These are phyloP conservation scores for Fusarium udum DNA, from an alignment of 2,329 filamentous ascomycete genomes.

Conservation along the genomic window DNA sequence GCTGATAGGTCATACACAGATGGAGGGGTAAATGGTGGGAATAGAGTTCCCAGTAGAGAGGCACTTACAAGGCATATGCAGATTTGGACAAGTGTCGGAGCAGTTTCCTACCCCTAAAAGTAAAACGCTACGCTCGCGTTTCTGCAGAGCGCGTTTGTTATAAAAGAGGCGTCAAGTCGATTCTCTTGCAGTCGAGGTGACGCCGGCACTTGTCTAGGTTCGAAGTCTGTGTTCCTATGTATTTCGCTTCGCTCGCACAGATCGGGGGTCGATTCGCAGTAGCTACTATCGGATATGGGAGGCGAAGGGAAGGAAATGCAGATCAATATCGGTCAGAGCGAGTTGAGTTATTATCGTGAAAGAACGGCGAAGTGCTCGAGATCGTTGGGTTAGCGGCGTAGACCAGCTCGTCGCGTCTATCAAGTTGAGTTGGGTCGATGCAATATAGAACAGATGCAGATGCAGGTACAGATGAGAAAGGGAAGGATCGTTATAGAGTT, in stretches of 20 bases:
- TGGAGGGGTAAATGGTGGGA: conserved; percentile 23
- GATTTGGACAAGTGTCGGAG: conserved; percentile 44
- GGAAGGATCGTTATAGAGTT: conserved; percentile 32
- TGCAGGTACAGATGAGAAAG: conserved; percentile 18
- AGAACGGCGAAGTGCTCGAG: conserved; percentile 29
- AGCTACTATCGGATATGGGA: conserved; percentile 15
- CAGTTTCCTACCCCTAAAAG: conserved; percentile 45
- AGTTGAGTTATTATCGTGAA: conserved; percentile 25
- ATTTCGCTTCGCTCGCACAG: conserved; percentile 28
- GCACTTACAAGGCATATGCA: conserved; percentile 51
- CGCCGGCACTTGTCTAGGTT: conserved; percentile 34
- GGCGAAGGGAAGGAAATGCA: background rate
- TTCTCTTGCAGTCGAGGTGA: conserved; percentile 21
- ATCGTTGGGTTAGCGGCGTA: conserved; percentile 40
- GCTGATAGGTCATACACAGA: conserved; percentile 19
- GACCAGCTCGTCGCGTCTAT: conserved; percentile 43
- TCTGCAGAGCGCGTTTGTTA: conserved; percentile 41
- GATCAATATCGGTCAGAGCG: background rate
- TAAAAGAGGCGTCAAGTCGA: conserved; percentile 27
- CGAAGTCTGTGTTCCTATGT: conserved; percentile 27
- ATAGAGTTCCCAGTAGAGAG: conserved; percentile 10
- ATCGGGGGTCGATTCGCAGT: conserved; percentile 17
- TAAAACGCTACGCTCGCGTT: conserved; percentile 38
- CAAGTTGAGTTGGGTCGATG: conserved; percentile 19
- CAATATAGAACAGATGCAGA: conserved; percentile 14